Evolutionary conservation across 2,329 filamentous ascomycete species (phyloP).

Genomic region (Pseudocercospora fuligena): DNA sequence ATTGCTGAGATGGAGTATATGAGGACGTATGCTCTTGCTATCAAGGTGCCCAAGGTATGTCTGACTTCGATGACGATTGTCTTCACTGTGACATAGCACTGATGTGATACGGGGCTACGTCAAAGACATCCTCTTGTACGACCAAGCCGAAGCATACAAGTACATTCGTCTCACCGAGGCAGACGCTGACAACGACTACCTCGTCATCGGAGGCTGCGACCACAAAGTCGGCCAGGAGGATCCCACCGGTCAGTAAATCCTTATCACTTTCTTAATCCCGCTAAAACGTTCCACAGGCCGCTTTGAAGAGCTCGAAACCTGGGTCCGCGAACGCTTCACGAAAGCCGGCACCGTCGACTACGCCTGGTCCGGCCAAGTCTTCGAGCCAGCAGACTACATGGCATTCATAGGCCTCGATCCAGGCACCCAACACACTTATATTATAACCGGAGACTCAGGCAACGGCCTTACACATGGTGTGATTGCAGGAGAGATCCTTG

Average conservation of each 20-base stretch:
- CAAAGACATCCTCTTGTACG: slow-evolving; percentile 62
- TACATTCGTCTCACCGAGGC: slow-evolving; percentile 60
- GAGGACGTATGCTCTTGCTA: slow-evolving; percentile 63
- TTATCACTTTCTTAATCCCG: too few relatives aligned
- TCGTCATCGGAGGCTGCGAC: slow-evolving; percentile 62
- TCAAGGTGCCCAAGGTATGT: slow-evolving; percentile 54
- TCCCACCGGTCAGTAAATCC: slow-evolving; percentile 25
- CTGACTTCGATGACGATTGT: too few relatives aligned
- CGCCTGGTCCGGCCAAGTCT: slow-evolving; percentile 63
- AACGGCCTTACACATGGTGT: slow-evolving; percentile 63
- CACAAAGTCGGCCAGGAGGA: slow-evolving; percentile 62
- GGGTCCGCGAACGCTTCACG: slow-evolving; percentile 60
- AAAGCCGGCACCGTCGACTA: slow-evolving; percentile 58
- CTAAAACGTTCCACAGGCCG: slow-evolving; percentile 33
- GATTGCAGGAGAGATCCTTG: slow-evolving; percentile 57
- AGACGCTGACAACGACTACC: slow-evolving; percentile 59
- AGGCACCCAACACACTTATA: slow-evolving; percentile 56
- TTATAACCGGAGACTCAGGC: slow-evolving; percentile 63
- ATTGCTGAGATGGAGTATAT: slow-evolving; percentile 59
- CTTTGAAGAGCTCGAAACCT: slow-evolving; percentile 58
- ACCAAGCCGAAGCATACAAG: slow-evolving; percentile 60
- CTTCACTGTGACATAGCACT: too few relatives aligned
- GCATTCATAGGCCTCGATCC: slow-evolving; percentile 63
- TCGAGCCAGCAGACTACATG: slow-evolving; percentile 61
- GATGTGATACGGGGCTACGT: slow-evolving; percentile 42